Evolutionary conservation across 805 yeast genomes (phyloP), one percentile per base, ranked within the genome.

Genomic region (Schwanniomyces pseudopolymorphus): DNA sequence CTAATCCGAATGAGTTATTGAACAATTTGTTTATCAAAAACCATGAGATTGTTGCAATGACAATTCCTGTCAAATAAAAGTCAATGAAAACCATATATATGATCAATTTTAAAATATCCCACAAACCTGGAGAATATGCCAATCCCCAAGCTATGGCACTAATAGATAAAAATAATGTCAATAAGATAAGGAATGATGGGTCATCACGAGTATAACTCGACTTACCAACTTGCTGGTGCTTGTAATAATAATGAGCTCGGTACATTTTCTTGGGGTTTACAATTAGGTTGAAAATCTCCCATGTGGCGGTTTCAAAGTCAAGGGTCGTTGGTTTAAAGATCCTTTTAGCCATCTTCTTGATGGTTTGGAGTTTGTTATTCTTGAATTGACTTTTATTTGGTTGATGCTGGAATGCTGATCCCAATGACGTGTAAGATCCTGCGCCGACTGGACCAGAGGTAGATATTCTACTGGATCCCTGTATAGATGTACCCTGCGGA

Each of bases 141-240:
- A 87, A 65, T 3, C 97, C 96, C 97, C 97, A 90, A 1, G 89
- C 94, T 19, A 91, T 59, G 0, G 97, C 96, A 50, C 91, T 82
- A 3, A 88, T 62, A 1, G 81, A 74, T 22, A 91, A 67, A 48
- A 90, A 77, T 2, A 74, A 70, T n/a, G 87, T 77, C 43, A 90
- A 70, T 35, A 91, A 69, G 26, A 91, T 77, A 50, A 88, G 81
- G 59, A 91, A 90, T 22, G 94, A 84, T 0, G 97, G 97, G 64
- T 90, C 97, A 64, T 91, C 97, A 52, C 97, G 76, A 1, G 96
- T 84, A 85, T 95, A 89, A 52, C 81, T 80, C 55, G 84, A 80
- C 58, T 81, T 84, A 17, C 64, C 64, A 40, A 50, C 54, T 14
- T 53, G 55, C 46, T 87, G 92, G 56, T 83, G 86, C 54, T 88